Evolutionary conservation across 331 rosid species (phyloP).

Genomic region (Stylosanthes scabra): DNA sequence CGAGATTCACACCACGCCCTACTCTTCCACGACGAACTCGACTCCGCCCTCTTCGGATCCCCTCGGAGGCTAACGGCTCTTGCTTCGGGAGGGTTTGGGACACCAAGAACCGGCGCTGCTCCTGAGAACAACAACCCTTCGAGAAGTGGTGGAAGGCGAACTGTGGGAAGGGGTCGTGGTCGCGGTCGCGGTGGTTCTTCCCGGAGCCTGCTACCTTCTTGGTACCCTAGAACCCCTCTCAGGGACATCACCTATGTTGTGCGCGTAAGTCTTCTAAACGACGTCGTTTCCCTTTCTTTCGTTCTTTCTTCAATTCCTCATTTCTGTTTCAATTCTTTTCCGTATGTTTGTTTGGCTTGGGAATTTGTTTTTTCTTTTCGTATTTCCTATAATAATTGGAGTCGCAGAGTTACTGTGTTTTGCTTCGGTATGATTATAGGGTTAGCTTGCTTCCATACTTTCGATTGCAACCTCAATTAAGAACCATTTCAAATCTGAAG

Average conservation of each 20-base stretch:
- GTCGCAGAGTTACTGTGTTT: not conserved
- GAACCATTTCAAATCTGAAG: too few relatives aligned
- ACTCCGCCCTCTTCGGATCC: conserved; percentile 30
- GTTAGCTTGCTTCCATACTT: not conserved
- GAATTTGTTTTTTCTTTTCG: not conserved
- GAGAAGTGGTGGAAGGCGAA: conserved; percentile 39
- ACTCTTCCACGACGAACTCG: conserved; percentile 27
- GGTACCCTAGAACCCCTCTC: conserved; percentile 90
- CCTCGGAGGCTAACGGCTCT: conserved; percentile 35
- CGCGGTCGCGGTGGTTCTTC: conserved; percentile 24
- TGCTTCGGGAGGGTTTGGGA: conserved; percentile 38
- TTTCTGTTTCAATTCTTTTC: not conserved
- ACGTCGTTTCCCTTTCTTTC: not conserved
- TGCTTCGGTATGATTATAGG: not conserved
- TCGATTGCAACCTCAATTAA: too few relatives aligned
- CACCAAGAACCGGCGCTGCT: conserved; percentile 42
- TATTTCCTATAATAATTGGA: not conserved
- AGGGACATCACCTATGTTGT: conserved; percentile 68
- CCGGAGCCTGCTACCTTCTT: conserved; percentile 64
- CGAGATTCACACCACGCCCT: conserved; percentile 32
- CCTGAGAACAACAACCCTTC: conserved; percentile 44
- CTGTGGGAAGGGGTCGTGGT: conserved; percentile 9
- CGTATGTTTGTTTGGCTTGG: not conserved
- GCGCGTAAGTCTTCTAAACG: conserved; percentile 47
- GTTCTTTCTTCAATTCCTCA: not conserved